Percentiles rank a stretch among this genome's conserved stretches.
Conservation (phyloP, 768 basidiomycete genomes). For the Boletus tylopilopsis region DNA sequence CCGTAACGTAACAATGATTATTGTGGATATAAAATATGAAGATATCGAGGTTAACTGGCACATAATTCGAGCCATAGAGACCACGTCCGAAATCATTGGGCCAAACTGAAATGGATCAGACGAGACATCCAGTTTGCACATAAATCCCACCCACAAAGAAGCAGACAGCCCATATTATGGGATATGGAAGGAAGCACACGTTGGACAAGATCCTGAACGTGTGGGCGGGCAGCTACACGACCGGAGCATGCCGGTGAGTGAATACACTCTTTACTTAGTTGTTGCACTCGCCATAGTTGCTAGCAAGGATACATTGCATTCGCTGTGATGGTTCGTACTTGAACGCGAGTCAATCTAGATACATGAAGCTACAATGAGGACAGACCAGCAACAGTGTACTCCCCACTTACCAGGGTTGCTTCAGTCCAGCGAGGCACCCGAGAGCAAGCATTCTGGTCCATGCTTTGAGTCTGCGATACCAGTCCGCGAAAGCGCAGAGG, state of each 20-base stretch:
- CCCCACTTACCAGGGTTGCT: slow-evolving; percentile 9
- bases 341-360: slow-evolving; percentile 8
- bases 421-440: neutral
- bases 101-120: slow-evolving; percentile 16
- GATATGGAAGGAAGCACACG: neutral
- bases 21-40: slow-evolving; percentile 9
- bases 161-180: slow-evolving; percentile 15
- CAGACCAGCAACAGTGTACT: neutral
- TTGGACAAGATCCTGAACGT: slow-evolving; percentile 1
- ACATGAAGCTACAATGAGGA: neutral
- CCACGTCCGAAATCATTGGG: slow-evolving; percentile 21
- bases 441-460: slow-evolving; percentile 6
- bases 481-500: neutral
- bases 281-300: neutral
- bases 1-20: slow-evolving; percentile 5
- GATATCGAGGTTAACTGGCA: slow-evolving; percentile 14
- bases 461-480: neutral
- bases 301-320: slow-evolving; percentile 3
- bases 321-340: neutral
- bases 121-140: neutral
- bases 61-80: slow-evolving; percentile 13
- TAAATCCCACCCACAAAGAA: slow-evolving; percentile 18
- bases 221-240: neutral
- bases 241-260: neutral
- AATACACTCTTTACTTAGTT: neutral